phyloP scores from a whole-genome alignment of 306 rosid species.

The Sindora glabra region DNA sequence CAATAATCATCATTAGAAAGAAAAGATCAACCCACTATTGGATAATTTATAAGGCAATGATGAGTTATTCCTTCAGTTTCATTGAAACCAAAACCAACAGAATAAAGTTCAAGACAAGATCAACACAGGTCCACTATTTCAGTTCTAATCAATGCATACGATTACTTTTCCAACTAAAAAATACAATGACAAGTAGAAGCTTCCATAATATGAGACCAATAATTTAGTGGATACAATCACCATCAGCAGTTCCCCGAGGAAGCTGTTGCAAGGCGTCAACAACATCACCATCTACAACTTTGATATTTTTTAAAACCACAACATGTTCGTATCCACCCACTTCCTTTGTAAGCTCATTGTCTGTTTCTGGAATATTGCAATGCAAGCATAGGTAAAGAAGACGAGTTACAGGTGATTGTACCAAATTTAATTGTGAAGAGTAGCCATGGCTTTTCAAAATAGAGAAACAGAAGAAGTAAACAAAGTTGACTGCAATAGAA shows the following conservation, averaged over 20 bases:
- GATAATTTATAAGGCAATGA: not conserved
- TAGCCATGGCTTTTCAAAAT: not conserved
- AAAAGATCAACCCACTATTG: constrained; percentile 3
- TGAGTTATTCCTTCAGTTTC: not conserved
- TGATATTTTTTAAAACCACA: constrained; percentile 49
- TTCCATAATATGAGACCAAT: not conserved
- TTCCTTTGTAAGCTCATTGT: constrained; percentile 70
- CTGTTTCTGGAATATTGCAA: constrained; percentile 50
- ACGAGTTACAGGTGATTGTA: not conserved
- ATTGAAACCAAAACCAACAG: not conserved
- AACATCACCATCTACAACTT: constrained; percentile 78
- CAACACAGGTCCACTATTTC: not conserved
- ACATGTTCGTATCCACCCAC: constrained; percentile 91
- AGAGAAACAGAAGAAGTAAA: not conserved
- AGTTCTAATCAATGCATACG: not conserved
- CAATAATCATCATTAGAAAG: not conserved
- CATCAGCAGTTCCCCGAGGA: constrained; percentile 63
- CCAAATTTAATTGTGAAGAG: not conserved
- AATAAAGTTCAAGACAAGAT: no score
- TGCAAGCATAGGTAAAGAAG: constrained; percentile 14
- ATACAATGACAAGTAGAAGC: not conserved
- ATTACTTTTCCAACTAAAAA: not conserved
- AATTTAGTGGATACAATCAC: constrained; percentile 77
- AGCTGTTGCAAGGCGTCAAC: constrained; percentile 57
- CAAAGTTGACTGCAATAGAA: not conserved